Evolutionary conservation across 2,329 filamentous ascomycete species (phyloP).

Genomic region (Colletotrichum gigasporum): DNA sequence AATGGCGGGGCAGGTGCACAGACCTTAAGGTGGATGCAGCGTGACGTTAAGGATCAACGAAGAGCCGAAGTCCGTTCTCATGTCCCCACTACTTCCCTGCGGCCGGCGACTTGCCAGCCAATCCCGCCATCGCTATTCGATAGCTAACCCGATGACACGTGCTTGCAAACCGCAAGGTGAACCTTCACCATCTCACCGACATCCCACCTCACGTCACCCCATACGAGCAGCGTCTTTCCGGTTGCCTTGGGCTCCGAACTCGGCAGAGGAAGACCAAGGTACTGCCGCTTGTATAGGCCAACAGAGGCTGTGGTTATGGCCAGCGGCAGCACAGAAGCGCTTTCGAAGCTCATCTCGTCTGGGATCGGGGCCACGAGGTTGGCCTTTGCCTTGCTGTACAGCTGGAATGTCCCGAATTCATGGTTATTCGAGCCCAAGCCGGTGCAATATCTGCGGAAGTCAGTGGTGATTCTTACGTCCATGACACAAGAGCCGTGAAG

Average conservation of each 20-base stretch:
- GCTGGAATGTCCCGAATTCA: slow-evolving; percentile 8
- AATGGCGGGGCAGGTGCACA: slow-evolving; percentile 15
- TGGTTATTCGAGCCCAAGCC: background rate
- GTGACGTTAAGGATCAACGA: slow-evolving; percentile 14
- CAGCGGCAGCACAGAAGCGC: slow-evolving; percentile 26
- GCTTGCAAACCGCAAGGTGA: background rate
- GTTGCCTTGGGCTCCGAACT: background rate
- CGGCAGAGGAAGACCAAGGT: slow-evolving; percentile 27
- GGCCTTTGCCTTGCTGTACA: slow-evolving; percentile 5
- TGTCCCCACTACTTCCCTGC: background rate
- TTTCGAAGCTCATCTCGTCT: background rate
- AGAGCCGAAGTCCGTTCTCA: background rate
- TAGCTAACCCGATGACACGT: background rate
- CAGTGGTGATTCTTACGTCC: background rate
- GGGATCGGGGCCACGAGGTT: slow-evolving; percentile 4
- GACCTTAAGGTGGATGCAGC: background rate
- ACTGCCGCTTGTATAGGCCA: slow-evolving; percentile 34
- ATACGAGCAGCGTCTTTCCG: slow-evolving; percentile 40
- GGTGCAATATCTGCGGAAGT: background rate
- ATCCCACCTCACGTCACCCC: no score
- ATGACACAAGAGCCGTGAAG: no score
- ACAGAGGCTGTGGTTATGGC: slow-evolving; percentile 32
- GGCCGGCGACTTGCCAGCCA: slow-evolving; percentile 12
- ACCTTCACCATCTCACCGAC: no score
- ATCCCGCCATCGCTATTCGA: slow-evolving; percentile 10